These are phyloP conservation scores for Hapsidospora chrysogenum DNA, from an alignment of 495 filamentous ascomycete species.

Conservation along the genomic window DNA sequence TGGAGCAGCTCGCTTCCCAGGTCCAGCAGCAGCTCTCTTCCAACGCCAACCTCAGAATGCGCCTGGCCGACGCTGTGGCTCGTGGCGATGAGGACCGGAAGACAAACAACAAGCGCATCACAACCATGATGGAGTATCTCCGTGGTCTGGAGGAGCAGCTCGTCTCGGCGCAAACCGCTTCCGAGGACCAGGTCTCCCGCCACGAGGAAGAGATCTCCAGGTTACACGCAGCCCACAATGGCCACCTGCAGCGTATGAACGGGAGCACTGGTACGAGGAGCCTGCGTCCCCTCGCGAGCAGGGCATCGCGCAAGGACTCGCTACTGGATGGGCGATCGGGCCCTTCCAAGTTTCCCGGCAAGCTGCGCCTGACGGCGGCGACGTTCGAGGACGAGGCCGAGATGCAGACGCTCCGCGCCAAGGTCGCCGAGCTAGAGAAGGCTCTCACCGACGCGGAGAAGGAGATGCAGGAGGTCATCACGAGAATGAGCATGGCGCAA, in stretches of 20 bases:
- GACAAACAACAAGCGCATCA: conserved; percentile 63
- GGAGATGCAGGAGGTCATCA: conserved; percentile 91
- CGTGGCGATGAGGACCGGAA: conserved; percentile 78
- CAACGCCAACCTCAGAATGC: conserved; percentile 56
- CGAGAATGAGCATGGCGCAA: conserved; percentile 83
- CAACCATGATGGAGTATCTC: conserved; percentile 61
- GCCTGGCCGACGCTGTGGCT: conserved; percentile 72
- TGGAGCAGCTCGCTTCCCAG: conserved; percentile 58
- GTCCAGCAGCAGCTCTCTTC: conserved; percentile 62
- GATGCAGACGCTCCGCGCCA: conserved; percentile 53
- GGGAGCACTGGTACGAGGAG: conserved; percentile 19
- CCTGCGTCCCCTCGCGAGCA: conserved; percentile 14
- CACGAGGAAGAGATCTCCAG: conserved; percentile 74
- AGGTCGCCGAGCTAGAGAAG: conserved; percentile 53
- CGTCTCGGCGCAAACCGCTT: conserved; percentile 64
- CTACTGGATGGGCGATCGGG: conserved; percentile 28
- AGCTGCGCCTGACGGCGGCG: conserved; percentile 20
- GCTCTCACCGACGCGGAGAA: conserved; percentile 66
- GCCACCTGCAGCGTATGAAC: conserved; percentile 63
- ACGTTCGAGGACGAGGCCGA: conserved; percentile 36
- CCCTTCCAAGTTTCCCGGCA: conserved; percentile 6
- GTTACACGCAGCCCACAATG: conserved; percentile 61
- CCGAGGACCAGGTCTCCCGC: conserved; percentile 63
- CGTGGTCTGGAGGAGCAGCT: conserved; percentile 72
- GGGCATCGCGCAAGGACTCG: conserved; percentile 13